A percentile compares a stretch with the other conserved stretches of the same genome.
These are phyloP conservation scores for Inosperma sp. DNA, from an alignment of 768 basidiomycete genomes.

Conservation along the genomic window DNA sequence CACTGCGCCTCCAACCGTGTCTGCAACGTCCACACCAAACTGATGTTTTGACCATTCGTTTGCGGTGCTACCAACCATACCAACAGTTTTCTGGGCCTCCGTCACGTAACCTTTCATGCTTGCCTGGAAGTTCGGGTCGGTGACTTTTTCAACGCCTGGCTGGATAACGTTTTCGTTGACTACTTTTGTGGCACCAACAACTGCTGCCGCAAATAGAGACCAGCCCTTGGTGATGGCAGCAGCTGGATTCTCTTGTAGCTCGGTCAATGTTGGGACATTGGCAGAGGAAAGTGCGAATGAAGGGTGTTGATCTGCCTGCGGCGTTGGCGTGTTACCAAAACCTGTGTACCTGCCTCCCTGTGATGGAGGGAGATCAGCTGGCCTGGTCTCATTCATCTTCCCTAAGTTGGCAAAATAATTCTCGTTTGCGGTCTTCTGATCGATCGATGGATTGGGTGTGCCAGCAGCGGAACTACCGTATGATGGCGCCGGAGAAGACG, in stretches of 20 bases:
- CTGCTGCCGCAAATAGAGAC: constrained; percentile 88
- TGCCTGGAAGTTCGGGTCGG: constrained; percentile 75
- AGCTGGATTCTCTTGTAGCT: constrained; percentile 83
- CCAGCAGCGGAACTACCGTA: constrained; percentile 43
- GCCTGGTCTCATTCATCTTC: constrained; percentile 70
- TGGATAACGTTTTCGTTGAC: constrained; percentile 88
- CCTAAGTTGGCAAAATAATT: constrained; percentile 82
- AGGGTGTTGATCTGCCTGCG: constrained; percentile 54
- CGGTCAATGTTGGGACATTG: constrained; percentile 69
- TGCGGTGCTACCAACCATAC: constrained; percentile 54
- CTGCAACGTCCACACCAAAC: constrained; percentile 83
- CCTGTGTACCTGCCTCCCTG: constrained; percentile 93
- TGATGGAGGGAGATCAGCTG: constrained; percentile 79
- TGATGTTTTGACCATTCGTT: constrained; percentile 75
- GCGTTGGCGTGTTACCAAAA: constrained; percentile 82
- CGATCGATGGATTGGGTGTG: constrained; percentile 39
- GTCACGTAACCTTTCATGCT: constrained; percentile 68
- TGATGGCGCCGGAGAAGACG: constrained; percentile 51
- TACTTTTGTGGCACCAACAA: constrained; percentile 70
- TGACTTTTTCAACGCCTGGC: constrained; percentile 77
- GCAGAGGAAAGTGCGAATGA: constrained; percentile 73
- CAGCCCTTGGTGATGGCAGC: constrained; percentile 90
- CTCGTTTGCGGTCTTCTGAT: constrained; percentile 82
- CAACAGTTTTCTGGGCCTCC: constrained; percentile 63
- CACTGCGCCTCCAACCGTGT: constrained; percentile 66